These are phyloP conservation scores for Jaltomata sinuosa DNA, from an alignment of 257 asterid genomes.

Conservation along the genomic window DNA sequence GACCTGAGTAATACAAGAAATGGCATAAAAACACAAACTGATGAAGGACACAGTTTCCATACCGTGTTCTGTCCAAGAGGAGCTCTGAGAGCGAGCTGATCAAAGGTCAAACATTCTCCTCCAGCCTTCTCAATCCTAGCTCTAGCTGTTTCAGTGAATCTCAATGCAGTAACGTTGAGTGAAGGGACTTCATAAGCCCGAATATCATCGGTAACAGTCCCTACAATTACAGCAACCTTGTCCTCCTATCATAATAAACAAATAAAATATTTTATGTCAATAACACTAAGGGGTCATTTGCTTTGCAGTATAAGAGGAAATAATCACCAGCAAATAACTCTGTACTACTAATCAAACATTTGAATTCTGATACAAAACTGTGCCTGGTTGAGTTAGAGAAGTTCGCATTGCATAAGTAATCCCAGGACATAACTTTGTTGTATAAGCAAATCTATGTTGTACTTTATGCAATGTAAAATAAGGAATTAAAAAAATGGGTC, in stretches of 20 bases:
- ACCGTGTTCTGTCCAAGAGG: constrained; percentile 98
- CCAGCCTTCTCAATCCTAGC: constrained; percentile 97
- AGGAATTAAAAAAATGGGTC: background rate
- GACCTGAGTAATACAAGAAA: background rate
- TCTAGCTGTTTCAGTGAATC: constrained; percentile 83
- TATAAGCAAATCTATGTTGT: background rate
- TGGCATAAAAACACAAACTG: background rate
- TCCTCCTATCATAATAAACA: constrained; percentile 38
- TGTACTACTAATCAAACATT: background rate
- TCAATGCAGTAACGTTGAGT: constrained; percentile 67
- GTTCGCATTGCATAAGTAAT: background rate
- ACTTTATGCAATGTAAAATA: background rate
- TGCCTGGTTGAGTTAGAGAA: background rate
- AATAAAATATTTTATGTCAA: background rate
- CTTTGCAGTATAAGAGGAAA: background rate
- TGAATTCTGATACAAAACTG: background rate
- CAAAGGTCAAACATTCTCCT: constrained; percentile 88
- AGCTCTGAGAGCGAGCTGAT: constrained; percentile 89
- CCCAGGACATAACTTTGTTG: background rate
- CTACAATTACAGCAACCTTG: constrained; percentile 79
- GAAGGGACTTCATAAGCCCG: constrained; percentile 63
- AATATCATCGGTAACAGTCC: constrained; percentile 67
- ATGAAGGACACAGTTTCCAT: background rate
- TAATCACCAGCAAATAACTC: background rate
- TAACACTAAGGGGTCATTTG: background rate